Evolutionary conservation across 2,329 filamentous ascomycete species (phyloP), one percentile per base, ranked within the genome.

Genomic region (Sporothrix protearum): DNA sequence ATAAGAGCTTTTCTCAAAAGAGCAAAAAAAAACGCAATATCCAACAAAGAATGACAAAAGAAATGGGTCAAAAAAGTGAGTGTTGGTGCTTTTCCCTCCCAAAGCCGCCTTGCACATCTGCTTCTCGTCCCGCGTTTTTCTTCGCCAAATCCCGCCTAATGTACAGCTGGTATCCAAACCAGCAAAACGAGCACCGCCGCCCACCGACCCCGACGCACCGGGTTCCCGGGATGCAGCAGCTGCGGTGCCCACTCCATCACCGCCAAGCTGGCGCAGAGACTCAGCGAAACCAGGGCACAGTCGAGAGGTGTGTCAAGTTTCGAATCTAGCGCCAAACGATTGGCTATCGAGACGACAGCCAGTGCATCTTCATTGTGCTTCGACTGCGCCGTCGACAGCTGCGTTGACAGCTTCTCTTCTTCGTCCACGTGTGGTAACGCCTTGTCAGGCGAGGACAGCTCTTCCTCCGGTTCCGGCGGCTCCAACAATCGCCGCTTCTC

Each of bases 161-260:
- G 42, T 71, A 72, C 71, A 72, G n/a, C 68, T 33, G 68, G 72
- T 69, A 72, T 68, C 72, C 59, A 72, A 49, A 72, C 57, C n/a
- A 67, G 22, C 22, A 66, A n/a, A n/a, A 63, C 33, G 45, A 71
- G 42, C 45, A 73, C 36, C 36, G 68, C 33, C 36, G 30, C 28
- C 55, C 55, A 36, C 19, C 30, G 42, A 19, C 45, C 30, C 45
- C 42, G 45, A 9, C 33, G 30, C 30, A 25, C 25, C 57, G 30
- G 10, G 28, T 33, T 36, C 10, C 61, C 61, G 28, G 42, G 42
- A 5, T 30, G 28, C 6, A 55, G 19, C n/a, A 57, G 59, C n/a
- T 45, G 47, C 45, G 57, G 45, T 10, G 16, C 47, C 45, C 45
- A 64, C 9, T 57, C 66, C 51, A 45, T 57, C 30, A 55, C 51